Evolutionary conservation across 2,329 filamentous ascomycete species (phyloP), one percentile per base, ranked within the genome.

Genomic region (Stagonosporopsis chrysanthemi): DNA sequence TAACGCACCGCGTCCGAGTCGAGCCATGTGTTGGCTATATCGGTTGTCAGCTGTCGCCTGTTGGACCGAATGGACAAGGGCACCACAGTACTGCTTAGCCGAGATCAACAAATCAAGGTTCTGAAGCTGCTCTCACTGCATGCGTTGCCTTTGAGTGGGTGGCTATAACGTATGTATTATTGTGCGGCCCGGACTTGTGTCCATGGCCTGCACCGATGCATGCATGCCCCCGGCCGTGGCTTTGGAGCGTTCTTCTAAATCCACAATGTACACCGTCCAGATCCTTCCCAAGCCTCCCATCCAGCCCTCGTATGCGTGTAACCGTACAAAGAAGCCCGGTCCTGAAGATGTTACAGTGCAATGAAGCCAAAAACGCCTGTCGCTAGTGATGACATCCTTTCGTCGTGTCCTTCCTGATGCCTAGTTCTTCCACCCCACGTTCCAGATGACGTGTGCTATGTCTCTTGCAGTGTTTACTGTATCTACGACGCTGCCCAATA

Each of bases 401-500:
- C 8, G 19, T 47, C 42, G 23, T 40, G 38, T 43, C 49, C 51
- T 22, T 47, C 38, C 38, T 17, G 23, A 41, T 42, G 33, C 33
- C 40, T 71, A 73, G 63, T 81, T 80, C 59, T 82, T 78, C 86
- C 86, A 88, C 19, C 86, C 86, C 42, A 88, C 86, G 65, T 88
- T 88, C 85, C 86, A 88, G 57, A 88, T 86, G 7, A 88, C 86
- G 72, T 87, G 84, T 6, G 84, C 85, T 62, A 88, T 88, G 64
- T 88, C 86, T 56, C 81, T 80, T 35, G 86, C 85, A 2, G 86
- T 88, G 68, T 88, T 88, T 58, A 88, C 83, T 6, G 90, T 94
- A 78, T 96, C 90, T 73, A 93, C 87, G 46, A 96, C 88, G 68
- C 88, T 87, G 59, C 90, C 90, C 70, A 96, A 85, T 52, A 96